Percentiles rank a stretch among this genome's conserved stretches.
Conservation (phyloP, 2,329 filamentous ascomycete species). For the Dendryphion nanum region DNA sequence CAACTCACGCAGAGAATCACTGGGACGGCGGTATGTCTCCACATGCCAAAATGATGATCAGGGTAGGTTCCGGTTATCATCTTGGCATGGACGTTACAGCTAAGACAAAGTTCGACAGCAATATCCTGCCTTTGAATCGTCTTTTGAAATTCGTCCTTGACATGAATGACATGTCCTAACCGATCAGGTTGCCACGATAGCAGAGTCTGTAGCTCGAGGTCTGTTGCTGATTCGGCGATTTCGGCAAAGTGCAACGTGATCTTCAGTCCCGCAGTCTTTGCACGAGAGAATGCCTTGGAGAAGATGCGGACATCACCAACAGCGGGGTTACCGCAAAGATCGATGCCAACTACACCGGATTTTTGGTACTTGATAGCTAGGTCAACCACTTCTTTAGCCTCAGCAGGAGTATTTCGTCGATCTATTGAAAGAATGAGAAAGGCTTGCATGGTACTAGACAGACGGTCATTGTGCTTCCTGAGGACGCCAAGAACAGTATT, state of each 20-base stretch:
- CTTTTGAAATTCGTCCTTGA: slow-evolving; percentile 58
- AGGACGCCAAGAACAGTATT: slow-evolving; percentile 66
- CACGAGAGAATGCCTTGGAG: slow-evolving; percentile 57
- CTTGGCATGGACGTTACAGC: slow-evolving; percentile 75
- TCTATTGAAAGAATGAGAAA: slow-evolving; percentile 75
- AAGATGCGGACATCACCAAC: slow-evolving; percentile 62
- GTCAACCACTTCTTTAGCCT: slow-evolving; percentile 63
- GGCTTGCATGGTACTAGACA: slow-evolving; percentile 51
- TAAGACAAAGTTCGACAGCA: slow-evolving; percentile 74
- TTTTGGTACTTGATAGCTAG: slow-evolving; percentile 58
- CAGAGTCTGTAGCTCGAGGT: slow-evolving; percentile 62
- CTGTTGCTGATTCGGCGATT: slow-evolving; percentile 55
- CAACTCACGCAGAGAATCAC: slow-evolving; percentile 67
- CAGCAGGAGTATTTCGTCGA: slow-evolving; percentile 57
- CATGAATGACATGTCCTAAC: slow-evolving; percentile 77
- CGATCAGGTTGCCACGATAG: slow-evolving; percentile 66
- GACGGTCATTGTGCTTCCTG: slow-evolving; percentile 46
- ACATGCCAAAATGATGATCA: slow-evolving; percentile 76
- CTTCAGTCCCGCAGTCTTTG: slow-evolving; percentile 55
- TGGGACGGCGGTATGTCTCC: slow-evolving; percentile 56
- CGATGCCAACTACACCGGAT: slow-evolving; percentile 67
- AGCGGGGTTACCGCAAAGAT: slow-evolving; percentile 75
- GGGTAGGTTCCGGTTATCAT: slow-evolving; percentile 65
- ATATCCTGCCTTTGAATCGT: slow-evolving; percentile 56
- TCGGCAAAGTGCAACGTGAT: slow-evolving; percentile 81